A percentile compares a stretch with the other conserved stretches of the same genome.
Evolutionary conservation across 371 early-diverging fungal genomes (phyloP).

Genomic region (Rhizopus delemar): DNA sequence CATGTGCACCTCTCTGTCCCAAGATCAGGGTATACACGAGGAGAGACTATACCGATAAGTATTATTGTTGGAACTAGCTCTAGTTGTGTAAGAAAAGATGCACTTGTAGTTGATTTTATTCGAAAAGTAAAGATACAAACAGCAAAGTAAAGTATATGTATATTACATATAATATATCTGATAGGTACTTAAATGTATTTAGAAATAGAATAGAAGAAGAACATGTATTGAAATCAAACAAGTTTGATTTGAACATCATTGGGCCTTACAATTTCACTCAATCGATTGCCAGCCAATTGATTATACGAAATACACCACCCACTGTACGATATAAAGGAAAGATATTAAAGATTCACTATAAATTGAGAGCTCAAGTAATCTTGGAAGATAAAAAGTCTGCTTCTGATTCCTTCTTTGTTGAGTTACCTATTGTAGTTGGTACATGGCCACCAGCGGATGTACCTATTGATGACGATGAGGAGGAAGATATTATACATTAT

Average conservation of each 20-base stretch:
- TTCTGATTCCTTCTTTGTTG: slow-evolving; percentile 13
- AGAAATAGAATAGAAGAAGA: slow-evolving; percentile 29
- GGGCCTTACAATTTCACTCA: slow-evolving; percentile 41
- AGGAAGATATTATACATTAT: slow-evolving; percentile 28
- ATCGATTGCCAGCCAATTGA: slow-evolving; percentile 27
- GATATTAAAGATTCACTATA: slow-evolving; percentile 32
- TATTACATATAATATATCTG: no score
- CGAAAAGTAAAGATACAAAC: slow-evolving; percentile 30
- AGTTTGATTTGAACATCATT: slow-evolving; percentile 37
- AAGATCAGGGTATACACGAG: slow-evolving; percentile 46
- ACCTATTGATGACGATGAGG: slow-evolving; percentile 48
- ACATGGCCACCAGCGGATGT: slow-evolving; percentile 42
- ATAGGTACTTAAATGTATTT: not conserved
- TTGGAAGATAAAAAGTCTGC: slow-evolving; percentile 15
- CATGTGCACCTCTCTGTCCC: slow-evolving; percentile 34
- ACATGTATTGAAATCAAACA: slow-evolving; percentile 30
- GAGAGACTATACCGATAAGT: slow-evolving; percentile 37
- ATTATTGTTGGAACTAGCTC: slow-evolving; percentile 31
- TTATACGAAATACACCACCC: slow-evolving; percentile 41
- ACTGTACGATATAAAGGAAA: slow-evolving; percentile 32
- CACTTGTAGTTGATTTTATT: slow-evolving; percentile 30
- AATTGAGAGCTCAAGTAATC: slow-evolving; percentile 29
- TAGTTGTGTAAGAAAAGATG: slow-evolving; percentile 24
- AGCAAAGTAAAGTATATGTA: slow-evolving; percentile 17
- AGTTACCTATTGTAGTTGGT: slow-evolving; percentile 39